These are phyloP conservation scores for Cryptococcus sp. DNA, from an alignment of 1,284 basidiomycete species.

Conservation along the genomic window DNA sequence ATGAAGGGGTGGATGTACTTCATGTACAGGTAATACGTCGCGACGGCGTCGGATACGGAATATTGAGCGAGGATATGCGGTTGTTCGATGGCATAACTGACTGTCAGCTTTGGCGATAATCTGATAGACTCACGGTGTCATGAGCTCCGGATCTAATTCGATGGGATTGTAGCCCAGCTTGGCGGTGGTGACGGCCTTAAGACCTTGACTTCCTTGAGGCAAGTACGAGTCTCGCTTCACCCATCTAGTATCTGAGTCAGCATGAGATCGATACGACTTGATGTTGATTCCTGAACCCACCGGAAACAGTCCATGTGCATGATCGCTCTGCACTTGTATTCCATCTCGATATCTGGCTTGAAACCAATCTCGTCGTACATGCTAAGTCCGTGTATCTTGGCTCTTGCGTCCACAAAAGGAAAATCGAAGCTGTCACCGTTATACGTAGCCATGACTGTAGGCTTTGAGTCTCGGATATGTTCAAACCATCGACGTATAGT, in stretches of 20 bases:
- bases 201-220: slow-evolving; percentile 95
- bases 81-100: slow-evolving; percentile 92
- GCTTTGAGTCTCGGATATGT: slow-evolving; percentile 88
- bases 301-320: slow-evolving; percentile 99
- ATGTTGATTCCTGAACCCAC: slow-evolving; percentile 30
- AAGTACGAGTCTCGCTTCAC: slow-evolving; percentile 99
- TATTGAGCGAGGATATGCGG: slow-evolving; percentile 95
- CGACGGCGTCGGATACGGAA: slow-evolving; percentile 99
- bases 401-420: slow-evolving; percentile 89
- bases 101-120: slow-evolving; percentile 1
- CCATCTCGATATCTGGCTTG: slow-evolving; percentile 84
- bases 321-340: slow-evolving; percentile 92
- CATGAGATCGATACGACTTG: slow-evolving; percentile 4
- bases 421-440: slow-evolving; percentile 99
- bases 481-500: slow-evolving; percentile 86
- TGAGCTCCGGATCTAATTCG: slow-evolving; percentile 96
- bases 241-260: slow-evolving; percentile 60
- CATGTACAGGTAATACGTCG: slow-evolving; percentile 99
- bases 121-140: slow-evolving; percentile 80
- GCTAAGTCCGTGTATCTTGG: slow-evolving; percentile 87
- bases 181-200: slow-evolving; percentile 96
- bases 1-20: slow-evolving; percentile 99
- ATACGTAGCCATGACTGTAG: slow-evolving; percentile 97
- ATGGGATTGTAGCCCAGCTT: slow-evolving; percentile 98
- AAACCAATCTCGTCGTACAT: slow-evolving; percentile 97